phyloP scores from a whole-genome alignment of 306 rosid genomes.

The Trifolium dubium region DNA sequence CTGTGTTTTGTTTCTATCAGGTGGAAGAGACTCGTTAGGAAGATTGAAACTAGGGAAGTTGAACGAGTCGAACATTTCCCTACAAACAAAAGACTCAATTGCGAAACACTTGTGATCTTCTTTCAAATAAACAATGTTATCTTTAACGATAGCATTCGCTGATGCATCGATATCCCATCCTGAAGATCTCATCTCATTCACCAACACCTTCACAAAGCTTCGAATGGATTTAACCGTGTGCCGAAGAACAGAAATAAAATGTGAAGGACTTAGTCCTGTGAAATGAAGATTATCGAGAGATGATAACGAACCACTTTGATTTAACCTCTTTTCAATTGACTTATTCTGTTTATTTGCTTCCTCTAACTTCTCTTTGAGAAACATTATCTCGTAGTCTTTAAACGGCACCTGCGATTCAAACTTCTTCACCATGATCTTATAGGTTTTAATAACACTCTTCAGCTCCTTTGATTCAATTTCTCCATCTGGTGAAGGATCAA shows the following conservation, averaged over 20 bases:
- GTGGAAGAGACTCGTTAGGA: slow-evolving; percentile 53
- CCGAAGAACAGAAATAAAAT: slow-evolving; percentile 65
- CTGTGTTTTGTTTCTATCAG: slow-evolving; percentile 44
- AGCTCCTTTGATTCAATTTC: slow-evolving; percentile 73
- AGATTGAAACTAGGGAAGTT: slow-evolving; percentile 64
- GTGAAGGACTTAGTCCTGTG: slow-evolving; percentile 64
- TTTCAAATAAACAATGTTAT: slow-evolving; percentile 53
- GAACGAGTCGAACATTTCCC: slow-evolving; percentile 81
- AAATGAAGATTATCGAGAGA: slow-evolving; percentile 65
- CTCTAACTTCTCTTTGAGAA: slow-evolving; percentile 69
- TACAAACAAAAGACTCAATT: slow-evolving; percentile 75
- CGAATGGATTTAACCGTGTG: slow-evolving; percentile 60
- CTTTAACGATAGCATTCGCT: slow-evolving; percentile 56
- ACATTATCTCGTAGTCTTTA: slow-evolving; percentile 66
- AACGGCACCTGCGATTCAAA: slow-evolving; percentile 64
- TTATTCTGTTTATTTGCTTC: slow-evolving; percentile 63
- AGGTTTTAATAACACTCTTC: slow-evolving; percentile 59
- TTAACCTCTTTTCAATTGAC: slow-evolving; percentile 65
- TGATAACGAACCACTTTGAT: slow-evolving; percentile 67
- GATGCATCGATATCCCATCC: slow-evolving; percentile 73
- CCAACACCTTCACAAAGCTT: slow-evolving; percentile 62
- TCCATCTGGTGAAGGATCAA: slow-evolving; percentile 67
- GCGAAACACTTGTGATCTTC: slow-evolving; percentile 80
- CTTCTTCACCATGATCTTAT: slow-evolving; percentile 63
- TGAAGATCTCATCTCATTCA: slow-evolving; percentile 73